phyloP scores from a whole-genome alignment of 768 basidiomycete genomes.

The Lactarius evosmus region DNA sequence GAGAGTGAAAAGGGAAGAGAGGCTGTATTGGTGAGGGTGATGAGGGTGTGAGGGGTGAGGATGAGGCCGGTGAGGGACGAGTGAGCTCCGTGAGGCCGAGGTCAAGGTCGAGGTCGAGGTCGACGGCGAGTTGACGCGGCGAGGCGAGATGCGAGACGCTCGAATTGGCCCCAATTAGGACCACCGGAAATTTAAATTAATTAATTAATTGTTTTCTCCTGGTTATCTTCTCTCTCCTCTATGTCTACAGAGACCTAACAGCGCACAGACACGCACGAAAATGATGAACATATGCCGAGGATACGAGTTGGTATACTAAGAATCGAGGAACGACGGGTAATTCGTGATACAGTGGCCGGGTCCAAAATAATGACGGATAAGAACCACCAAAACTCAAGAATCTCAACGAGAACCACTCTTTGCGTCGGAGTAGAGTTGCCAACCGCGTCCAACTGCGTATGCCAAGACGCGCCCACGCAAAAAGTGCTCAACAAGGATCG shows the following conservation, averaged over 20 bases:
- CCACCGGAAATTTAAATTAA: background rate
- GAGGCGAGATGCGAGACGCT: background rate
- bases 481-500: background rate
- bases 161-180: no score
- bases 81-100: conserved; percentile 18
- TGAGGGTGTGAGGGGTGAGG: conserved; percentile 34
- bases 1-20: conserved; percentile 20
- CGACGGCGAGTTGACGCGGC: background rate
- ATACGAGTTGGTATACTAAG: background rate
- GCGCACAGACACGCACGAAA: background rate
- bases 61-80: conserved; percentile 23
- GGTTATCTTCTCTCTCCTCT: background rate
- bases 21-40: conserved; percentile 6
- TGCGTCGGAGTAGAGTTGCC: background rate
- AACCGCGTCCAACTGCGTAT: background rate
- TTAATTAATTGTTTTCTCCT: background rate
- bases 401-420: background rate
- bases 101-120: no score
- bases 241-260: background rate
- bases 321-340: background rate
- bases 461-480: background rate
- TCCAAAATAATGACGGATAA: conserved; percentile 1
- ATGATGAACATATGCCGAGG: background rate
- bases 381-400: background rate
- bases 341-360: conserved; percentile 8